Percentiles rank a stretch among this genome's conserved stretches.
Evolutionary conservation across 805 yeast species (phyloP).

Genomic region (Peterozyma toletana): DNA sequence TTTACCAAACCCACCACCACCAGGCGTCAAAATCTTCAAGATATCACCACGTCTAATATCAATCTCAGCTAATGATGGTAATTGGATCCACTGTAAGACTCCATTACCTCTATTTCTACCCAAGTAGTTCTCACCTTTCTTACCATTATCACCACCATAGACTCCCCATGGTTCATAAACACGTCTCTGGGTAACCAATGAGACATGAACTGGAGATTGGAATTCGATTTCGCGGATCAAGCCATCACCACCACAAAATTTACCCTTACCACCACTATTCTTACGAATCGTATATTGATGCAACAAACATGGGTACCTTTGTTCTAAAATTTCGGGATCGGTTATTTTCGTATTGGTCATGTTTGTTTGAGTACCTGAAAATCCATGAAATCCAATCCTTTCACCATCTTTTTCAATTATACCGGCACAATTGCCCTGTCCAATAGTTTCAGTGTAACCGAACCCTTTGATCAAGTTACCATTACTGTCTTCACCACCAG

Average conservation of each 20-base stretch:
- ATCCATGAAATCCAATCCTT: conserved; percentile 25
- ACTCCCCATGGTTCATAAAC: conserved; percentile 44
- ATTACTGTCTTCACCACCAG: conserved; percentile 40
- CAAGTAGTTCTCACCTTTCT: conserved; percentile 31
- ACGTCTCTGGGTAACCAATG: conserved; percentile 41
- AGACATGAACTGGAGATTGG: conserved; percentile 26
- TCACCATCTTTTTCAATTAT: conserved; percentile 6
- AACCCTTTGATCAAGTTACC: conserved; percentile 30
- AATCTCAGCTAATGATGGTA: conserved; percentile 31
- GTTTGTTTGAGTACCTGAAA: conserved; percentile 39
- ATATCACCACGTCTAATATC: conserved; percentile 29
- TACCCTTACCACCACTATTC: conserved; percentile 39
- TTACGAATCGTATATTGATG: conserved; percentile 31
- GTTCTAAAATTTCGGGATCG: conserved; percentile 40
- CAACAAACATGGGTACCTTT: conserved; percentile 39
- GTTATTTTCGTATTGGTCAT: conserved; percentile 45
- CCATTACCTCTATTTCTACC: conserved; percentile 23
- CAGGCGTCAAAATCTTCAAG: conserved; percentile 30
- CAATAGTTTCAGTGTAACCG: conserved; percentile 43
- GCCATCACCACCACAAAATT: conserved; percentile 39
- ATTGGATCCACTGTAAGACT: conserved; percentile 21
- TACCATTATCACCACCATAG: conserved; percentile 41
- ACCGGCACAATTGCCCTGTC: conserved; percentile 36
- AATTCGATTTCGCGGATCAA: conserved; percentile 41
- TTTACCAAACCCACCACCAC: conserved; percentile 40